phyloP scores from a whole-genome alignment of 257 asterid genomes.

The Plantago elongata region DNA sequence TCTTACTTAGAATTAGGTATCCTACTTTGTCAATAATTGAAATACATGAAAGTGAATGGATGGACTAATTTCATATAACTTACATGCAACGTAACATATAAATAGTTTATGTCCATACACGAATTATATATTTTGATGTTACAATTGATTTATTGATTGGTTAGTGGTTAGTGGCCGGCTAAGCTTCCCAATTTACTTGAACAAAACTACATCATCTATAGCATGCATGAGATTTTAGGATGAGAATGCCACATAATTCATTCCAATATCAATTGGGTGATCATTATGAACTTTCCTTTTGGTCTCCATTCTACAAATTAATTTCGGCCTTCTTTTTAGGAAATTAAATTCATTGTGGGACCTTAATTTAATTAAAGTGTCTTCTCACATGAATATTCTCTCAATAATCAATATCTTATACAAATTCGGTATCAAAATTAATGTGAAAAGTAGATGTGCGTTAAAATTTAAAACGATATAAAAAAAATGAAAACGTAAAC shows the following conservation, averaged over 20 bases:
- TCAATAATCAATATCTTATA: too few species aligned
- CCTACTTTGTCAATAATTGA: too few species aligned
- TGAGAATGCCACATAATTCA: slow-evolving; percentile 3
- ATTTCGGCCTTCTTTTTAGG: not conserved
- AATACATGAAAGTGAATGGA: too few species aligned
- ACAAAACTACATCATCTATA: not conserved
- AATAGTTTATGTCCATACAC: not conserved
- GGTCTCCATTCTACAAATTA: not conserved
- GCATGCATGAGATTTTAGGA: not conserved
- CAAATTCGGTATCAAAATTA: too few species aligned
- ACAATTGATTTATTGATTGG: not conserved
- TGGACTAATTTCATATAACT: too few species aligned
- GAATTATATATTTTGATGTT: not conserved
- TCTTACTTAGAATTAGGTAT: too few species aligned
- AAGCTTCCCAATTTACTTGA: not conserved
- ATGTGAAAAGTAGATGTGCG: too few species aligned
- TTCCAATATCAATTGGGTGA: not conserved
- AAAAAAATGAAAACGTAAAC: too few species aligned
- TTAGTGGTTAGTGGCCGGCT: not conserved
- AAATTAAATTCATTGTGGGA: not conserved
- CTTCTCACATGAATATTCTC: too few species aligned
- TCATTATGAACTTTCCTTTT: not conserved
- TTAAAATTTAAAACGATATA: too few species aligned
- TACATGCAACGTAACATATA: too few species aligned
- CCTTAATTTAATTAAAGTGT: too few species aligned